Base-by-base conservation (phyloP, 2,329 filamentous ascomycete species). In the Microcyclospora tardicrescens region DNA sequence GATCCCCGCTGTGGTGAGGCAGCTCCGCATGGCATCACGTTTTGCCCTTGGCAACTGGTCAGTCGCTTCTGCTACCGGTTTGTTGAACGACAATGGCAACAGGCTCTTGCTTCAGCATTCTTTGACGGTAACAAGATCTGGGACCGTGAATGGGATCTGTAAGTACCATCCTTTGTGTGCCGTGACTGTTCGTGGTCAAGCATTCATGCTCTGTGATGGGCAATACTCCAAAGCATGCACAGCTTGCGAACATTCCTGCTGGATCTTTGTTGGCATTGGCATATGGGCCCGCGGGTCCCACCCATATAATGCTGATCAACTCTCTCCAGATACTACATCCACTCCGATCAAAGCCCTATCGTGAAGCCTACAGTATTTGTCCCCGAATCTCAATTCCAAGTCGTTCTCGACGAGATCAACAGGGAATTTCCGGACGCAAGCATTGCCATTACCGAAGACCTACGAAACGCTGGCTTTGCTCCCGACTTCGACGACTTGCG, bases 101-200 rank as follows among this genome's bases (percentile, higher is more conserved):
- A 81, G 73, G 51, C 61, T 51, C 44, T 69, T 59, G 53, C 68
- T 50, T 47, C 73, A 64, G 57, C 49, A 50, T 69, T 73, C 57
- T 84, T 84, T 49, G 65, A 72, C 28, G 52, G 56, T 2, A 70
- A 62, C 19, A 65, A 84, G 36, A 66, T 81, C 46, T 73, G 72
- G 50, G 60, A 65, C 2, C 69, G 75, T 42, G 53, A 64, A 10
- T 94, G 86, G 86, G 77, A 89, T 45, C 63, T 93, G 83, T 91
- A 67, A 69, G 79, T 68, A 34, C 11, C 3, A 4, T 14, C 12
- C n/a, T 12, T 14, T 14, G 13, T 13, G 5, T 32, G 12, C 10
- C 12, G n/a, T 32, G 5, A n/a, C 12, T 32, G 30, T 32, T 15
- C 4, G 10, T 13, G 14, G 30, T n/a, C 12, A n/a, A n/a, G 16